Percentiles rank a stretch among this genome's conserved stretches.
Conservation (phyloP, 2,329 filamentous ascomycete genomes). For the Epichloe amarillans region DNA sequence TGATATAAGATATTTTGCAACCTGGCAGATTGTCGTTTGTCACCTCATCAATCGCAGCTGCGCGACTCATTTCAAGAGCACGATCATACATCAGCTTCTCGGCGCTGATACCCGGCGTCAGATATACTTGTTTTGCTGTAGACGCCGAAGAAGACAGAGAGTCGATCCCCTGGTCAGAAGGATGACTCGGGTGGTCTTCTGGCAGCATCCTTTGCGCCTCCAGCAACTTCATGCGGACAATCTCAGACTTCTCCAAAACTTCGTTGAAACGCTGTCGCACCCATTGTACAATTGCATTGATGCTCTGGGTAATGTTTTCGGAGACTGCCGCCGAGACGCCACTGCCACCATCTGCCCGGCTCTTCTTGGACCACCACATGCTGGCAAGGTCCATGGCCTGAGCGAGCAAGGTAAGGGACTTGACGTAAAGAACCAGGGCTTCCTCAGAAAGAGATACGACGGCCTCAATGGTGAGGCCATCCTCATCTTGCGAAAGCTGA, state of each 20-base stretch:
- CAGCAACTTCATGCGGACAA: slow-evolving; percentile 77
- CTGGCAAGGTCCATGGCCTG: slow-evolving; percentile 94
- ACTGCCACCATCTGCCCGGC: slow-evolving; percentile 43
- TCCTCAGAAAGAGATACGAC: slow-evolving; percentile 83
- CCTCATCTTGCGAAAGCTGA: slow-evolving; percentile 44
- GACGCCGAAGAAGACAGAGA: slow-evolving; percentile 45
- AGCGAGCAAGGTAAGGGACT: slow-evolving; percentile 76
- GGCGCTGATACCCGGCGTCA: slow-evolving; percentile 81
- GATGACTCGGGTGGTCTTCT: slow-evolving; percentile 73
- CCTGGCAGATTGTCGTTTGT: slow-evolving; percentile 77
- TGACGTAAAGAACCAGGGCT: slow-evolving; percentile 89
- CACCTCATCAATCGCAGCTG: slow-evolving; percentile 90
- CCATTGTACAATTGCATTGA: slow-evolving; percentile 95
- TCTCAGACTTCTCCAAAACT: slow-evolving; percentile 87
- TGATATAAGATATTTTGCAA: slow-evolving; percentile 87
- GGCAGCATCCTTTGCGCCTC: slow-evolving; percentile 76
- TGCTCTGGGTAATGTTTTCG: slow-evolving; percentile 50
- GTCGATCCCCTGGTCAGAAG: slow-evolving; percentile 56
- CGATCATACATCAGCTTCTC: slow-evolving; percentile 98
- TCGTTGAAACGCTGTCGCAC: slow-evolving; percentile 90
- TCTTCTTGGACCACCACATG: slow-evolving; percentile 77
- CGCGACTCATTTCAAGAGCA: slow-evolving; percentile 89
- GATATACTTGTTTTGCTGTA: slow-evolving; percentile 63
- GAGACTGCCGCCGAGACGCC: slow-evolving; percentile 25
- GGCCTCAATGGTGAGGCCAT: slow-evolving; percentile 74